phyloP scores from a whole-genome alignment of 208 protist species.

The Crithidia sp. region DNA sequence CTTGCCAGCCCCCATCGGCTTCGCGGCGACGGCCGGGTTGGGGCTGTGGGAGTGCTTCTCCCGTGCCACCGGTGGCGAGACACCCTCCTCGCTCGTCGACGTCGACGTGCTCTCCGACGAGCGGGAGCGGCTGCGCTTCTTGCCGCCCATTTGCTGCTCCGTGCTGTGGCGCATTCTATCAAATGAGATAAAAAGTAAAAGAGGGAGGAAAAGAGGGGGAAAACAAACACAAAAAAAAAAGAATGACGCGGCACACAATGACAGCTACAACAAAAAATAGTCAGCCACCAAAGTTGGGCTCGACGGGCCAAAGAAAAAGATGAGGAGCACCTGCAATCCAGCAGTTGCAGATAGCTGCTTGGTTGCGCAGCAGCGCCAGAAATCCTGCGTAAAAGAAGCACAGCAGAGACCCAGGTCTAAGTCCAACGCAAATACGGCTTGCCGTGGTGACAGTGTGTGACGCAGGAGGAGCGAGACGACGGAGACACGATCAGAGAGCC shows the following conservation, averaged over 20 bases:
- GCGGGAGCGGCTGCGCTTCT: constrained; percentile 36
- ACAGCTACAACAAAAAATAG: neutral
- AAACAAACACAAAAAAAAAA: neutral
- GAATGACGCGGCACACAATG: neutral
- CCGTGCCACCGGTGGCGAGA: neutral
- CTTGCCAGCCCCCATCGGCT: neutral
- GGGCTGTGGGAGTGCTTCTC: constrained; percentile 4
- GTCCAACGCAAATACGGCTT: too few relatives aligned
- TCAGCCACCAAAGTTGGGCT: too few relatives aligned
- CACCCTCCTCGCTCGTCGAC: neutral
- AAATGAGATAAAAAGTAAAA: neutral
- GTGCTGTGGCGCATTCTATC: constrained; percentile 20
- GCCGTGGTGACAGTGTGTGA: too few relatives aligned
- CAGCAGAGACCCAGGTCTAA: too few relatives aligned
- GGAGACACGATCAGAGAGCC: too few relatives aligned
- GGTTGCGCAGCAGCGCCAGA: too few relatives aligned
- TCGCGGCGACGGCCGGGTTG: constrained; percentile 3
- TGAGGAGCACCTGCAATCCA: too few relatives aligned
- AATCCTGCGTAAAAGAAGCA: too few relatives aligned
- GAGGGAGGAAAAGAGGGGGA: neutral
- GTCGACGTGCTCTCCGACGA: constrained; percentile 11
- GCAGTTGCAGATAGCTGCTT: too few relatives aligned
- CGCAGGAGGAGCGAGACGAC: too few relatives aligned
- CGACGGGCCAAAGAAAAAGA: too few relatives aligned
- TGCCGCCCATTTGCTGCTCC: constrained; percentile 8